These are phyloP conservation scores for Xylaria sp. DNA, from an alignment of 2,329 filamentous ascomycete genomes.

Conservation along the genomic window DNA sequence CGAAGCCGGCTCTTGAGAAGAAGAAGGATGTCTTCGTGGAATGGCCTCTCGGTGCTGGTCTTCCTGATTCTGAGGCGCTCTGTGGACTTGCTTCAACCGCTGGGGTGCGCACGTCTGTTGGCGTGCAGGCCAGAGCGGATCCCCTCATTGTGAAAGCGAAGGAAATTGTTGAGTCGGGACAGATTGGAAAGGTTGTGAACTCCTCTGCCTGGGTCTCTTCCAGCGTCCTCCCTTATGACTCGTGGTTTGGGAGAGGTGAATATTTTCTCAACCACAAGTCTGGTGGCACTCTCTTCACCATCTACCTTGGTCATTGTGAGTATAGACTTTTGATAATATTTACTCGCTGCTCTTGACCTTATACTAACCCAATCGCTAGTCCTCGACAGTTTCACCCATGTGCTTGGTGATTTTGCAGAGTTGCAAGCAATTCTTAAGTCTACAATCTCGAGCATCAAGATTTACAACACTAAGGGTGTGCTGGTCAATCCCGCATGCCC, in stretches of 20 bases:
- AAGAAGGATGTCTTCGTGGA: slow-evolving; percentile 63
- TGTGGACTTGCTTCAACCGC: slow-evolving; percentile 53
- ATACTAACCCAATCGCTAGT: slow-evolving; percentile 40
- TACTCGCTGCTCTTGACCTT: neutral
- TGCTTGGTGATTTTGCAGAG: slow-evolving; percentile 49
- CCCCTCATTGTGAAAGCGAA: slow-evolving; percentile 56
- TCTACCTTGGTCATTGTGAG: slow-evolving; percentile 50
- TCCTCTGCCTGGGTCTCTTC: slow-evolving; percentile 44
- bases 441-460: slow-evolving; percentile 37
- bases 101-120: slow-evolving; percentile 58
- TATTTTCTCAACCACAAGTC: slow-evolving; percentile 37
- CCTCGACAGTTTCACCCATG: slow-evolving; percentile 49
- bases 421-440: slow-evolving; percentile 46
- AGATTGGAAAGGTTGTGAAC: slow-evolving; percentile 57
- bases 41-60: slow-evolving; percentile 59
- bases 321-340: neutral
- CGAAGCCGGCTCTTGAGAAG: slow-evolving; percentile 56
- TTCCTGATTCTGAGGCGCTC: slow-evolving; percentile 57
- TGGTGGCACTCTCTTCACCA: slow-evolving; percentile 41
- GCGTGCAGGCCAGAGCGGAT: slow-evolving; percentile 58
- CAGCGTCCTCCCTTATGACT: slow-evolving; percentile 20
- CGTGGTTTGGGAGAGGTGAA: slow-evolving; percentile 40
- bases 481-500: slow-evolving; percentile 40
- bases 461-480: slow-evolving; percentile 43
- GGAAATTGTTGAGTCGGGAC: slow-evolving; percentile 54